These are phyloP conservation scores for Phlyctochytrium planicorne DNA, from an alignment of 192 early-diverging fungal species.

Conservation along the genomic window DNA sequence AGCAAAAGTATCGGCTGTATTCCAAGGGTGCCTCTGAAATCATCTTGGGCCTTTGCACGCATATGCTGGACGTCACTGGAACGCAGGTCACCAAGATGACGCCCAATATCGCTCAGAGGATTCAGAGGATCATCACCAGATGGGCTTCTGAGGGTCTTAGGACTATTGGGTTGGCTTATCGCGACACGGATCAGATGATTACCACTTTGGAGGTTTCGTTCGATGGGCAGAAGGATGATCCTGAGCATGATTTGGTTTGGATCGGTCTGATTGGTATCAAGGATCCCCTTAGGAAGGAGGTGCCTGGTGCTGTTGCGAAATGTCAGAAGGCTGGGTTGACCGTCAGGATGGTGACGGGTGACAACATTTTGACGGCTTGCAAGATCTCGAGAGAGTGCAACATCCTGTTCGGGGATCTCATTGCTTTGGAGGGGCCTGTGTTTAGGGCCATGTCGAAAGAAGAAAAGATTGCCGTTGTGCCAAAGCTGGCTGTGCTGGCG, in stretches of 20 bases:
- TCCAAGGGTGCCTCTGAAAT: conserved; percentile 63
- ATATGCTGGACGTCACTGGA: conserved; percentile 38
- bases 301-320: conserved; percentile 49
- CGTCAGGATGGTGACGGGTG: conserved; percentile 62
- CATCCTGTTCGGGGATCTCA: conserved; percentile 52
- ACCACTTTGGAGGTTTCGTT: conserved; percentile 23
- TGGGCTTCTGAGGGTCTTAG: conserved; percentile 61
- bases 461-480: conserved; percentile 51
- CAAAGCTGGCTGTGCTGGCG: conserved; percentile 54
- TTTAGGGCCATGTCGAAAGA: conserved; percentile 51
- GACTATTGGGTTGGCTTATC: conserved; percentile 54
- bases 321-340: conserved; percentile 56
- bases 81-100: conserved; percentile 22
- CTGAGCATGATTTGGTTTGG: conserved; percentile 53
- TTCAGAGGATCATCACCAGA: conserved; percentile 47
- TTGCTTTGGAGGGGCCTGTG: conserved; percentile 59
- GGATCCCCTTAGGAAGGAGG: conserved; percentile 58
- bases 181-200: conserved; percentile 44
- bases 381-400: conserved; percentile 59
- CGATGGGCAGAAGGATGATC: conserved; percentile 38
- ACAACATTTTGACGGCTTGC: conserved; percentile 60
- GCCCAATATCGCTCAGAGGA: conserved; percentile 19
- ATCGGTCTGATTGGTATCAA: conserved; percentile 58
- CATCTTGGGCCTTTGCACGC: conserved; percentile 52
- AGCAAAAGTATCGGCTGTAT: conserved; percentile 43